Evolutionary conservation across 768 basidiomycete species (phyloP).

Genomic region (Tylopilus sp.): DNA sequence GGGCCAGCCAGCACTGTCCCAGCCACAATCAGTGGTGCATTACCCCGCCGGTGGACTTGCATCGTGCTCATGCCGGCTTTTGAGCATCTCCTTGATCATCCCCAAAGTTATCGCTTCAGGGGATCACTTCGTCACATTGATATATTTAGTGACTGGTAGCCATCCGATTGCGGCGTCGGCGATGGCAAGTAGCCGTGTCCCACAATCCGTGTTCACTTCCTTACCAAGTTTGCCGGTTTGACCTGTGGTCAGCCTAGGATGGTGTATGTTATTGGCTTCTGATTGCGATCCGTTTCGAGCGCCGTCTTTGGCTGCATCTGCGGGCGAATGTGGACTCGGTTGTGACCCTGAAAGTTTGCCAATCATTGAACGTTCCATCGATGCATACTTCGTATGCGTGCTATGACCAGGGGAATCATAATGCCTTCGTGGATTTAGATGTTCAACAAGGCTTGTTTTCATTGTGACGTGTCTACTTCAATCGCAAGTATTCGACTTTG

Average conservation of each 20-base stretch:
- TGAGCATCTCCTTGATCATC: too few relatives aligned
- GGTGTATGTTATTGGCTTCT: slow-evolving; percentile 28
- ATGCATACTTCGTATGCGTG: too few relatives aligned
- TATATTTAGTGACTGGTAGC: slow-evolving; percentile 51
- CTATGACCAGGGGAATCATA: too few relatives aligned
- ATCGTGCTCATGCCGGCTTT: slow-evolving; percentile 67
- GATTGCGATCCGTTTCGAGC: slow-evolving; percentile 22
- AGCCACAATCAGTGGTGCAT: slow-evolving; percentile 50
- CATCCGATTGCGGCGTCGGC: slow-evolving; percentile 56
- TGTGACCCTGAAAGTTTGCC: slow-evolving; percentile 45
- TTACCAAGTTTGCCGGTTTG: slow-evolving; percentile 47
- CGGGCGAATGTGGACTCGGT: slow-evolving; percentile 40
- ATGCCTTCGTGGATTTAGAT: too few relatives aligned
- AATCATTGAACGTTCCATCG: slow-evolving; percentile 14
- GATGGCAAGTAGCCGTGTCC: slow-evolving; percentile 60
- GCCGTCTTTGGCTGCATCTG: slow-evolving; percentile 50
- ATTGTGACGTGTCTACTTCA: not conserved
- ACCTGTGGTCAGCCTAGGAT: slow-evolving; percentile 57
- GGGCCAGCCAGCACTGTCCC: slow-evolving; percentile 67
- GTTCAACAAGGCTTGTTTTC: too few relatives aligned
- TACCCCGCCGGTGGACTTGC: too few relatives aligned
- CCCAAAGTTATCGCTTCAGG: too few relatives aligned
- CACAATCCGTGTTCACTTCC: slow-evolving; percentile 52
- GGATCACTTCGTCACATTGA: too few relatives aligned
- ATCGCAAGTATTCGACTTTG: not conserved